These are phyloP conservation scores for Sclerotiophoma versabilis DNA, from an alignment of 2,329 filamentous ascomycete species.

Conservation along the genomic window DNA sequence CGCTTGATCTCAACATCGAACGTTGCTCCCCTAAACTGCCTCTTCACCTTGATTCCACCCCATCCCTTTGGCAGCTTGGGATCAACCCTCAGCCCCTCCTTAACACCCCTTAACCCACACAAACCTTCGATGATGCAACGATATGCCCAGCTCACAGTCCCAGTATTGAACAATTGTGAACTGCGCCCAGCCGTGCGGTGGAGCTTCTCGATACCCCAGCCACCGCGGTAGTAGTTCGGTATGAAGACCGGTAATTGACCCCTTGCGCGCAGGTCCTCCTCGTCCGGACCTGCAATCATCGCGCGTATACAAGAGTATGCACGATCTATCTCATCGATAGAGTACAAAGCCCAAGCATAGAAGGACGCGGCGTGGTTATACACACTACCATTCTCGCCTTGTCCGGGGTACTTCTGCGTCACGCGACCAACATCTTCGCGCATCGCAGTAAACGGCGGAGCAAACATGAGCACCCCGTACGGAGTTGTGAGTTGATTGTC, in stretches of 20 bases:
- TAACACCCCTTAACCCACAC: conserved; percentile 61
- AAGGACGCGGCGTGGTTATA: conserved; percentile 66
- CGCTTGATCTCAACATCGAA: conserved; percentile 58
- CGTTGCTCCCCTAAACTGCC: conserved; percentile 60
- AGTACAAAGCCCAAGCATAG: conserved; percentile 63
- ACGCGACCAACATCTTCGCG: conserved; percentile 66
- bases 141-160: conserved; percentile 65
- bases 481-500: conserved; percentile 62
- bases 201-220: conserved; percentile 27
- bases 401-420: conserved; percentile 65
- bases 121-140: conserved; percentile 63
- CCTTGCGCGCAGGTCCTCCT: conserved; percentile 60
- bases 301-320: conserved; percentile 61
- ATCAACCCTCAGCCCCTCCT: conserved; percentile 55
- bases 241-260: conserved; percentile 66
- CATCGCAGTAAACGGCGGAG: conserved; percentile 62
- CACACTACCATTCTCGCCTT: conserved; percentile 65
- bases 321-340: conserved; percentile 58
- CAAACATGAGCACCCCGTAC: conserved; percentile 64
- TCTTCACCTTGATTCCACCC: conserved; percentile 57
- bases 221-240: conserved; percentile 63
- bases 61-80: conserved; percentile 62
- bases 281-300: conserved; percentile 62
- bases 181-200: conserved; percentile 60
- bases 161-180: conserved; percentile 66